Evolutionary conservation across 192 early-diverging fungal genomes (phyloP), one percentile per base, ranked within the genome.

Genomic region (Linderina pennispora): DNA sequence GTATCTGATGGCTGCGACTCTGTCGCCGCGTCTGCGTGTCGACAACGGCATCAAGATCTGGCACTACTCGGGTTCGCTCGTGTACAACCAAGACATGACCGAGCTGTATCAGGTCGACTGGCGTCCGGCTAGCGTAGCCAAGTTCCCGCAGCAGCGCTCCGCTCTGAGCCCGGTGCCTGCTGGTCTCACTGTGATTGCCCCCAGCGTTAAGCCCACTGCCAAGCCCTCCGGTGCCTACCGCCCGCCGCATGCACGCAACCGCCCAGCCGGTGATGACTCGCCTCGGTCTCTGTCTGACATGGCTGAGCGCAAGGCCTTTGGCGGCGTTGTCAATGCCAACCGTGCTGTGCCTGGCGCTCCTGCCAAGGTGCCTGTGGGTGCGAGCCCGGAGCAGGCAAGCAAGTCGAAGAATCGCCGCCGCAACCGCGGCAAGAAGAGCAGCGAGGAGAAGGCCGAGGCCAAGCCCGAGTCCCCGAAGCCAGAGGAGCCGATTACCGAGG

Each of bases 11-110:
- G 91, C 93, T 11, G 83, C 93, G 25, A 99, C 88, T 4, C 71
- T 97, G 28, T 95, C 93, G 46, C 85, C 86, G 22, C 84, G 94
- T 38, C 75, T 99, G 52, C 88, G 94, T 53, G 97, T 99, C 23
- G 97, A 99, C 66, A 99, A 99, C 53, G 93, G 94, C 10, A 89
- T 90, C 62, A 89, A 88, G 37, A 79, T 99, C 49, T 99, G 92
- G 91, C 97, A 99, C 64, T 90, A 94, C 62, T 82, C 85, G 3
- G 94, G 94, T 18, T 77, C 82, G 0, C 63, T 95, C 40, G 82
- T 94, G 34, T 81, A 90, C 54, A 48, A 75, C 55, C 66, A 84
- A 20, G 78, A 84, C 37, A 73, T 85, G 23, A 81, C 91, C 46
- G 97, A 98, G 73, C 76, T 97, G 52, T 92, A 87, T 64, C 86